Evolutionary conservation across 371 early-diverging fungal genomes (phyloP), one percentile per base, ranked within the genome.

Genomic region (Rhizopus delemar): DNA sequence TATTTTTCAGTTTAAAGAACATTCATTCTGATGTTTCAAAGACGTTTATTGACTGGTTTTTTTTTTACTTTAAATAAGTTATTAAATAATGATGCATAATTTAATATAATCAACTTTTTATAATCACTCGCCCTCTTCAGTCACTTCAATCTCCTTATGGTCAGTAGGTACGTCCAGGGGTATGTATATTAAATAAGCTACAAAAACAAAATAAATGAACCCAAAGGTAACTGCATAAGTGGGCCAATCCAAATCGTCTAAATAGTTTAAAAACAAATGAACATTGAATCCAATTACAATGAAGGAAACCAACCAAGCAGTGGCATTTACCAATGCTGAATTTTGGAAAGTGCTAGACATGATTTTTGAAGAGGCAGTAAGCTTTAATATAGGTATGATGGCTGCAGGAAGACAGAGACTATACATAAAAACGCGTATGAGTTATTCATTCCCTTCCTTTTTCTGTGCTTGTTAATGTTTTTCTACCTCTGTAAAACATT

Each of bases 401-500:
- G 89, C 87, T 29, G 84, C 82, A 7, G 91, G 90, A 51, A 91
- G 79, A 62, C 88, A 88, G 0, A 91, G 63, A 48, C 87, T 78
- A 56, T 34, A 46, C 12, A 29, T 28, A n/a, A 29, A 13, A 11
- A 5, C 41, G 28, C 5, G 8, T 3, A 38, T 6, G 39, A 38
- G 39, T 8, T 38, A 38, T 38, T 3, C 5, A 22, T 22, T 22
- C 22, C 2, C 22, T 22, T 39, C 12, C 12, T 39, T 51, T 15
- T 43, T 29, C 16, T 13, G 5, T 16, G 34, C 15, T n/a, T 45
- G 46, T n/a, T 3, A 2, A 6, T 11, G 7, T 29, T 39, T 46
- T 13, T 38, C 52, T 69, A 75, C 79, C 79, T 85, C 63, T 88
- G 90, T n/a, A 90, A 60, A 4, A 88, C 88, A 56, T 90, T 87